These are phyloP conservation scores for Penicillium verhagenii DNA, from an alignment of 495 filamentous ascomycete species.

Conservation along the genomic window DNA sequence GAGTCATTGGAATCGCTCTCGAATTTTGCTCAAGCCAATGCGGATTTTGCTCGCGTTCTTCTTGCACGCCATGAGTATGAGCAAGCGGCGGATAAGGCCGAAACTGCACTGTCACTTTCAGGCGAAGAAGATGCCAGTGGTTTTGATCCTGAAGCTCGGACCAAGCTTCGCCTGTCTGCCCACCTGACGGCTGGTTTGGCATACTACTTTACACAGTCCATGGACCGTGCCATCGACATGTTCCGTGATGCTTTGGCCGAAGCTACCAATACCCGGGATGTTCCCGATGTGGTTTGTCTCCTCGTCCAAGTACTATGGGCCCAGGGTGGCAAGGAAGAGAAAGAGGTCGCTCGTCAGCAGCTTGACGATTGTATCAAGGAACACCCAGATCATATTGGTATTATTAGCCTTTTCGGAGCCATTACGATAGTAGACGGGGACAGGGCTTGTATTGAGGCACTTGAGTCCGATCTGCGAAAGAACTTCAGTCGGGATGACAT, in stretches of 20 bases:
- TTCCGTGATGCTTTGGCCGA: conserved; percentile 82
- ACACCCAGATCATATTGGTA: conserved; percentile 70
- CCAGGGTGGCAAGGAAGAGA: conserved; percentile 72
- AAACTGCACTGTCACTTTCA: conserved; percentile 69
- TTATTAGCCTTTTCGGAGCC: conserved; percentile 74
- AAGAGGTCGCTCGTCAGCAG: conserved; percentile 72
- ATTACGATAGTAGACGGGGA: conserved; percentile 81
- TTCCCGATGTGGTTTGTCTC: conserved; percentile 85
- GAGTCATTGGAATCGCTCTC: conserved; percentile 72
- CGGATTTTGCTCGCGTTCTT: conserved; percentile 77
- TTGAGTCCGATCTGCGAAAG: conserved; percentile 70
- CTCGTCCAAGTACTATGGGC: conserved; percentile 92
- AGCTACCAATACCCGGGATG: conserved; percentile 73
- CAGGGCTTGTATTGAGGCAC: conserved; percentile 73
- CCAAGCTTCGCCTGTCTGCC: conserved; percentile 72
- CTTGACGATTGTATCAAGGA: conserved; percentile 74
- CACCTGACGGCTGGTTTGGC: conserved; percentile 85
- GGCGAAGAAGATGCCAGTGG: conserved; percentile 53
- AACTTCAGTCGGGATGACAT: conserved; percentile 64
- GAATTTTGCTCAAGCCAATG: conserved; percentile 78
- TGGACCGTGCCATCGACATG: conserved; percentile 67
- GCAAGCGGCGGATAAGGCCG: conserved; percentile 68
- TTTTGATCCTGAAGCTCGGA: conserved; percentile 56
- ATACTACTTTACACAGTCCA: conserved; percentile 63
- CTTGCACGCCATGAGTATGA: conserved; percentile 64